phyloP scores from a whole-genome alignment of 139 green algal genomes.

The Volvox reticuliferus region DNA sequence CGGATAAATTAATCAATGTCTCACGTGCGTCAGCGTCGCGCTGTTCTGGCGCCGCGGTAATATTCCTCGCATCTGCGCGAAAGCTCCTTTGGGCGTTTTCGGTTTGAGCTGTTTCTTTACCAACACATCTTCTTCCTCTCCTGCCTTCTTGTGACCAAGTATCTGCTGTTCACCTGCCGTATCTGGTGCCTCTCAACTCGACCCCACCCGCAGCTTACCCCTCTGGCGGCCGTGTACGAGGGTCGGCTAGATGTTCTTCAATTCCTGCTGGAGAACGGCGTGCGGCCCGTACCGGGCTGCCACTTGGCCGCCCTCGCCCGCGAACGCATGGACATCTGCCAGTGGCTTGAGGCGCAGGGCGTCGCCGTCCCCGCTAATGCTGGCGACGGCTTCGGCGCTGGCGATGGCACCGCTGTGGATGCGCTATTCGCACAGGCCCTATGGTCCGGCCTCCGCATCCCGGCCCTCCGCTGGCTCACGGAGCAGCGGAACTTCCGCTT shows the following conservation, averaged over 20 bases:
- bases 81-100: too few species aligned
- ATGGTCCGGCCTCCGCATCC: background rate
- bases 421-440: background rate
- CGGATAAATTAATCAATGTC: too few species aligned
- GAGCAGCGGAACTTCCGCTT: background rate
- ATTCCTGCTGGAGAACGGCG: background rate
- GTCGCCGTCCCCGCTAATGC: background rate
- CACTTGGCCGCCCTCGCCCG: background rate
- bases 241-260: constrained; percentile 4
- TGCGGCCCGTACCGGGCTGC: background rate
- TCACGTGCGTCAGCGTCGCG: too few species aligned
- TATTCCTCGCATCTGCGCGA: too few species aligned
- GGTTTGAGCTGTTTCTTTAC: too few species aligned
- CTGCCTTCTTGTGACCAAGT: too few species aligned
- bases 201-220: background rate
- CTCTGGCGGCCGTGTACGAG: background rate
- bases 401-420: background rate
- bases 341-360: constrained; percentile 11
- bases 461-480: background rate
- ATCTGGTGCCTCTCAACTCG: too few species aligned
- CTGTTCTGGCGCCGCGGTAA: too few species aligned
- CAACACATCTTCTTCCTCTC: too few species aligned
- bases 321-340: background rate
- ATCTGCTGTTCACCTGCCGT: too few species aligned
- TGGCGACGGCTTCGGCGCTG: background rate